A percentile compares a stretch with the other conserved stretches of the same genome.
These are phyloP conservation scores for Cladobotryum mycophilum DNA, from an alignment of 2,329 filamentous ascomycete genomes.

Conservation along the genomic window DNA sequence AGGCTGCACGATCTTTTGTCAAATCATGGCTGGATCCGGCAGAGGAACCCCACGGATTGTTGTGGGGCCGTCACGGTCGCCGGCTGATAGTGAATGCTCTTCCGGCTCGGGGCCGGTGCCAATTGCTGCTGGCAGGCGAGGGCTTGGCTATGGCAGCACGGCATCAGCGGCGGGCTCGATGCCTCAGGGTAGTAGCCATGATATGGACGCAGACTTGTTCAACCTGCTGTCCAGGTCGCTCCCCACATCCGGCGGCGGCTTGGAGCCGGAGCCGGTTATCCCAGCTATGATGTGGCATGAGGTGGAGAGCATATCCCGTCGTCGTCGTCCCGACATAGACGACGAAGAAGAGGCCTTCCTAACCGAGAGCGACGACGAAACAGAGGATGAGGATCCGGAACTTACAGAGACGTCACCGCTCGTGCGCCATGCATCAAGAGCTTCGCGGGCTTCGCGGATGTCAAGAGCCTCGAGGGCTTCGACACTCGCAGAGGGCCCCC, in stretches of 20 bases:
- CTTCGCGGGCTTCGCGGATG: too few relatives aligned
- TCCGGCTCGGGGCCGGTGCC: constrained; percentile 13
- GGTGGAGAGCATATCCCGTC: neutral
- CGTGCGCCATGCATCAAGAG: constrained; percentile 8
- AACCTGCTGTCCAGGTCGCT: constrained; percentile 33
- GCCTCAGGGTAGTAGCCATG: neutral
- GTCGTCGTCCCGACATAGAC: neutral
- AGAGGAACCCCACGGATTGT: neutral
- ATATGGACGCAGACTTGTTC: constrained; percentile 14
- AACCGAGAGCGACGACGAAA: too few relatives aligned
- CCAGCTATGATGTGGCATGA: constrained; percentile 32
- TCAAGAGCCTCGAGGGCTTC: neutral
- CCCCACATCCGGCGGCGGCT: constrained; percentile 30
- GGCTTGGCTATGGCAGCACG: neutral
- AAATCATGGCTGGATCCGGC: neutral
- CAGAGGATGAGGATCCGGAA: neutral
- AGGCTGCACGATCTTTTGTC: too few relatives aligned
- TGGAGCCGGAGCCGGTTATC: constrained; percentile 37
- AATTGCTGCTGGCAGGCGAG: neutral
- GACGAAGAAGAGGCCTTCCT: constrained; percentile 8
- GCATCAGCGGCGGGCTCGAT: neutral
- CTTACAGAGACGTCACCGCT: constrained; percentile 22
- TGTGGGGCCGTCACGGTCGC: neutral
- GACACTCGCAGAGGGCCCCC: constrained; percentile 9
- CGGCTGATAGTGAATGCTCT: too few relatives aligned